Conservation (phyloP, 2,329 filamentous ascomycete species). For the Diaporthe sp. region DNA sequence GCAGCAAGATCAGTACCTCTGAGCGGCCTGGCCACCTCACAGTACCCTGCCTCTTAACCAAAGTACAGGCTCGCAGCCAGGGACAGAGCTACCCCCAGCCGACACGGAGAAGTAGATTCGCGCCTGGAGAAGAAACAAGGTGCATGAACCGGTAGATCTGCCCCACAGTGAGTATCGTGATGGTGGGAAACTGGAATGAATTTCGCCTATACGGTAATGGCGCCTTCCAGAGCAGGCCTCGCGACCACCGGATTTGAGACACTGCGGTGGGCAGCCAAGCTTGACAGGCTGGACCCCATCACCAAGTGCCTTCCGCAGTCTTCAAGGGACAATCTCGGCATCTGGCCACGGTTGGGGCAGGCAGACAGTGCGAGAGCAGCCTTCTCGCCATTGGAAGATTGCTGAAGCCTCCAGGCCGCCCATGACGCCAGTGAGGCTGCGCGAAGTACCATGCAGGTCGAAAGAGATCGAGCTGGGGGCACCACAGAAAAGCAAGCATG, state of each 20-base stretch:
- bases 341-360: conserved; percentile 21
- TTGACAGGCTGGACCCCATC: conserved; percentile 24
- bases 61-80: conserved; percentile 28
- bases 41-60: conserved; percentile 22
- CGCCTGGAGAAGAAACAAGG: conserved; percentile 29
- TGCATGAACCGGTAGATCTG: conserved; percentile 38
- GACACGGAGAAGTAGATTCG: conserved; percentile 34
- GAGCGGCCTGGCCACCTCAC: conserved; percentile 7
- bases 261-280: conserved; percentile 30
- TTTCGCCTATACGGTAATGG: conserved; percentile 33
- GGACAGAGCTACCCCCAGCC: conserved; percentile 27
- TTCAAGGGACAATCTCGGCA: conserved; percentile 26
- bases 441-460: conserved; percentile 36
- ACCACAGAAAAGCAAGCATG: conserved; percentile 33
- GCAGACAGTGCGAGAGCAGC: conserved; percentile 31
- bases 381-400: conserved; percentile 26
- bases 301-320: conserved; percentile 25
- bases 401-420: conserved; percentile 26
- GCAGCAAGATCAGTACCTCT: conserved; percentile 28
- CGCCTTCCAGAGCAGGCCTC: conserved; percentile 28
- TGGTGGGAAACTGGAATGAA: conserved; percentile 39
- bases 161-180: conserved; percentile 34
- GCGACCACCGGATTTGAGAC: conserved; percentile 38
- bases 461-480: conserved; percentile 25
- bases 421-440: conserved; percentile 34